Base-by-base conservation (phyloP, 2,329 filamentous ascomycete species). In the Mollisia scopiformis region DNA sequence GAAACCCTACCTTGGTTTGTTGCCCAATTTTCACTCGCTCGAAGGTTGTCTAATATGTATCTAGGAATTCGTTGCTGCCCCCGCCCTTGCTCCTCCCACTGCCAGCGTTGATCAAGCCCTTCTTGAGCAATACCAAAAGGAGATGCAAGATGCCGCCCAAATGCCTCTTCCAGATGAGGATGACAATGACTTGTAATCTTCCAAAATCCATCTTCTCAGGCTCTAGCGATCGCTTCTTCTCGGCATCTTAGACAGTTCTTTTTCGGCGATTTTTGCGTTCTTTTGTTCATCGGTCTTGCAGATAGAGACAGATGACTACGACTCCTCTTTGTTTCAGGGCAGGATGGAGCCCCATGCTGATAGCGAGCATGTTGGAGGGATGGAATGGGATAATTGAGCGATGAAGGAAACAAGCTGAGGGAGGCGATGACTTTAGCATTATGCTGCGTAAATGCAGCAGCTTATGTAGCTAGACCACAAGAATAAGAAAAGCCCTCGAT, bases 91-190 rank as follows among this genome's bases (percentile, higher is more conserved):
- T 69, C 95, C 95, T 72, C 93, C 95, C 65, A 94, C 95, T 77
- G 92, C 94, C 72, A 82, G 88, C 76, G 92, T 99, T 79, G 92
- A 98, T 81, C 85, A 90, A 80, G 85, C 83, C 58, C 88, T 96
- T 68, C 85, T 97, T 74, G 84, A 86, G 71, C 78, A 92, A 82
- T 96, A 96, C 85, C 82, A 89, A 79, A 82, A 89, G 79, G 95
- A 99, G 84, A 96, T 99, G 92, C 79, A 86, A 64, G 85, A 84
- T 54, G 95, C 95, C 66, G 87, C 90, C 66, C 72, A 84, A 67
- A 87, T 90, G 87, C 93, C 95, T 74, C 91, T 99, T 73, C 95
- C 95, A 69, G 93, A 93, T 75, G 95, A 98, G 86, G 91, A 96
- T 62, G 94, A 97, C 72, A 88, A 92, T 69, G 85, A 88, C 63